Percentiles rank a stretch among this genome's conserved stretches.
Conservation (phyloP, 1,284 basidiomycete genomes). For the Leccinum angustisporum region DNA sequence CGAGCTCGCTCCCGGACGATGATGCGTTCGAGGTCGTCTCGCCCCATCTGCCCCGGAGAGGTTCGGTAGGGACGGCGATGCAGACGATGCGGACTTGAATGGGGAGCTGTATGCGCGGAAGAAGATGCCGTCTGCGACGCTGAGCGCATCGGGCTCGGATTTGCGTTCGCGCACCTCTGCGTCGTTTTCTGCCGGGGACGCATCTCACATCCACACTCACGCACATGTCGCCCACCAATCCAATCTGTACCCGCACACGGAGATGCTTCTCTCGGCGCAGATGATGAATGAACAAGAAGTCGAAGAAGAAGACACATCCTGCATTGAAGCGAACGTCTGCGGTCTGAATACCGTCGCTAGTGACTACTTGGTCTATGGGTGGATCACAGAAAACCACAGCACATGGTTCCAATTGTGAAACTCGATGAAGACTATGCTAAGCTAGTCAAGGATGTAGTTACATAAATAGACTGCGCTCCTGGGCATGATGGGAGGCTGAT, state of each 20-base stretch:
- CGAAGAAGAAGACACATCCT: neutral
- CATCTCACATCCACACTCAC: constrained; percentile 22
- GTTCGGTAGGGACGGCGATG: constrained; percentile 28
- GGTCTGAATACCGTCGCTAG: too few relatives aligned
- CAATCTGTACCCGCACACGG: constrained; percentile 28
- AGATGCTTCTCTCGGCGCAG: constrained; percentile 24
- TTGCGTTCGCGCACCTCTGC: constrained; percentile 59
- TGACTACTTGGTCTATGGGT: too few relatives aligned
- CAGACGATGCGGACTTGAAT: constrained; percentile 59
- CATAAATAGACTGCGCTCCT: too few relatives aligned
- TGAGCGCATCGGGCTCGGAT: constrained; percentile 48
- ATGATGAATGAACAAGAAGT: constrained; percentile 21
- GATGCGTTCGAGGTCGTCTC: constrained; percentile 48
- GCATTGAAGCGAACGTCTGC: constrained; percentile 30
- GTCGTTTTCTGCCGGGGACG: constrained; percentile 40
- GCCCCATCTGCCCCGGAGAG: neutral
- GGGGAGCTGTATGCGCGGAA: constrained; percentile 51
- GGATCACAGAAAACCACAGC: too few relatives aligned
- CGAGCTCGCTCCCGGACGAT: constrained; percentile 18
- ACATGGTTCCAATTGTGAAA: too few relatives aligned
- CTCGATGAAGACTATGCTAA: too few relatives aligned
- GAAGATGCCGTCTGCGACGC: constrained; percentile 31
- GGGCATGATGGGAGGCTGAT: too few relatives aligned
- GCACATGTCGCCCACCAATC: constrained; percentile 15
- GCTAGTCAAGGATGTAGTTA: too few relatives aligned